Conservation (phyloP, 257 asterid species). For the Osmanthus fragrans region DNA sequence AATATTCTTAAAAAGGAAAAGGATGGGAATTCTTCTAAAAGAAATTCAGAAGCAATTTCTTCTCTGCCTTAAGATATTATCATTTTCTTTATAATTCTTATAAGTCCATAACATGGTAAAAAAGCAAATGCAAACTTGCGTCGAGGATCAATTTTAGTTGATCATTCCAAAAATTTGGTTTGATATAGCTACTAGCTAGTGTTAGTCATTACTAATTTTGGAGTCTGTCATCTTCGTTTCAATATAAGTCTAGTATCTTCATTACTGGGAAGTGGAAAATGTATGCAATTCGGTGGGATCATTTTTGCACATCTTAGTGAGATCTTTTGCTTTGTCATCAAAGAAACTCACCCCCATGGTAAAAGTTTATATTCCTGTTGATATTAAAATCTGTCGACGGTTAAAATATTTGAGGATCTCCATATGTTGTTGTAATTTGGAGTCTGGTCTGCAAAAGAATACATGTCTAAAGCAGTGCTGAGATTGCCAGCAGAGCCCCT, state of each 20-base stretch:
- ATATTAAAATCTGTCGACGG: too few species aligned
- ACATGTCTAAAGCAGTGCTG: too few species aligned
- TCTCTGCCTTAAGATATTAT: background rate
- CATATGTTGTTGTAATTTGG: too few species aligned
- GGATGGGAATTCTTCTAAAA: background rate
- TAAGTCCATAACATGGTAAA: background rate
- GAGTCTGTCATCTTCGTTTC: background rate
- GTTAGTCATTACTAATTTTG: background rate
- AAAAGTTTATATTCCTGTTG: background rate
- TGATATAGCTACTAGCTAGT: background rate
- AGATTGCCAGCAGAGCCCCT: too few species aligned
- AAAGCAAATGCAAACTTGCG: background rate
- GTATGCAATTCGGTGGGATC: slow-evolving; percentile 5
- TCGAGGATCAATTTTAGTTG: slow-evolving; percentile 5
- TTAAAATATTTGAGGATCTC: too few species aligned
- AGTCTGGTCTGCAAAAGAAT: too few species aligned
- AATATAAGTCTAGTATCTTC: background rate
- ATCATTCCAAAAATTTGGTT: background rate
- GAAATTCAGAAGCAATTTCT: background rate
- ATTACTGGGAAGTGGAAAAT: background rate
- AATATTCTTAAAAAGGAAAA: background rate
- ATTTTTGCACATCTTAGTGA: background rate
- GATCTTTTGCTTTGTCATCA: background rate
- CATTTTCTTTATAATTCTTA: too few species aligned
- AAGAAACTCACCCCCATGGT: background rate